Evolutionary conservation across 139 green algal genomes (phyloP).

Genomic region (Coelastrella sp.): DNA sequence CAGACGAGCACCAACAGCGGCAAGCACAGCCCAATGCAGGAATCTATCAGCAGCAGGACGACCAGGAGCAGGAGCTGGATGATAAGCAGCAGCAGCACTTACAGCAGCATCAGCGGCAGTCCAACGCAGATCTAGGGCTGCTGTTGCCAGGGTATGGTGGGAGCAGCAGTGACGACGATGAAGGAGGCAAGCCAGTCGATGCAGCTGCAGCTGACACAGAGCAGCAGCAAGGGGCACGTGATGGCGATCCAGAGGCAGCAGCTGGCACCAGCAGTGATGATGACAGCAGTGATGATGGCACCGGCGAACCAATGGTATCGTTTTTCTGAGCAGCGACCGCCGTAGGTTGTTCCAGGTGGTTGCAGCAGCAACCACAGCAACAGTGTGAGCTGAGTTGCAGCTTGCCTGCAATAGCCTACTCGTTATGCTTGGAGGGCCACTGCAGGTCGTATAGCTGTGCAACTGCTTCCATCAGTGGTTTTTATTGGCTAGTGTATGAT

Average conservation of each 20-base stretch:
- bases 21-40: neutral
- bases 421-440: too few relatives aligned
- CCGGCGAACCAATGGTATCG: neutral
- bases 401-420: too few relatives aligned
- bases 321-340: neutral
- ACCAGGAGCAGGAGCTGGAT: neutral
- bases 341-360: too few relatives aligned
- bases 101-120: neutral
- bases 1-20: neutral
- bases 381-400: too few relatives aligned
- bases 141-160: conserved; percentile 19
- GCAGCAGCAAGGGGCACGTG: neutral
- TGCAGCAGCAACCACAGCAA: neutral
- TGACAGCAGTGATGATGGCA: neutral
- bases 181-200: neutral
- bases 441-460: too few relatives aligned
- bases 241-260: neutral
- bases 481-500: too few relatives aligned
- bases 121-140: neutral
- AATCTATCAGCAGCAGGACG: neutral
- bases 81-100: neutral
- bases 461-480: too few relatives aligned
- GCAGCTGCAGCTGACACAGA: neutral
- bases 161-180: conserved; percentile 30
- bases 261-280: neutral